Evolutionary conservation across 2,329 filamentous ascomycete species (phyloP), one percentile per base, ranked within the genome.

Genomic region (Golovinomyces cichoracearum): DNA sequence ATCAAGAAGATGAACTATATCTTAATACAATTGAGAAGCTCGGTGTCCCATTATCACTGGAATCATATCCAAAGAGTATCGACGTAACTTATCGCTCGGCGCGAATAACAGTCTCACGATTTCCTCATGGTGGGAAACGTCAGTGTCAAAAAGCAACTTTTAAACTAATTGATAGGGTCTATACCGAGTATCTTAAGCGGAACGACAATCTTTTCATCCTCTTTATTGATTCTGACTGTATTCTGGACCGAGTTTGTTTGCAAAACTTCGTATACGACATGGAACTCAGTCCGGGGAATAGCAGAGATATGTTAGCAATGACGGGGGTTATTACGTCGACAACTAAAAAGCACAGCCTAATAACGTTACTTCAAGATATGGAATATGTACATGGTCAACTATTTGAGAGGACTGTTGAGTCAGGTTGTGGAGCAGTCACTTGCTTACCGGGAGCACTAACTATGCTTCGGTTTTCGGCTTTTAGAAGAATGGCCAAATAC

Each of bases 261-360:
- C 88, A 94, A 61, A 95, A 94, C 63, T 95, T 95, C 64, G 83
- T 95, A 66, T 94, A 90, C 63, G 88, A 95, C 61, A 95, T 95
- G 90, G 85, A 95, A 63, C 69, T 95, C 52, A 93, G 88, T 63
- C 88, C 88, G 0, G 86, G 86, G 49, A 93, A 86, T 65, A 77
- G 82, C 60, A 76, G 78, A 60, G 83, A 92, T 61, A 94, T 93
- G 83, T 70, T 95, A 59, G 88, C 88, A 48, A 94, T 94, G 84
- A 95, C 88, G 13, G 88, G 88, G 27, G 83, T 95, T 59, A 95
- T 95, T 59, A 95, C 88, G 1, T 88, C 85, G 0, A 94, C 86
- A 0, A 93, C 88, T 0, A 74, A 80, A 57, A 90, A 82, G 57
- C 81, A 92, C 62, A 84, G 80, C 55, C 67, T 95, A 49, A 83